phyloP scores from a whole-genome alignment of 1,284 basidiomycete species.

The Naganishia sp. region DNA sequence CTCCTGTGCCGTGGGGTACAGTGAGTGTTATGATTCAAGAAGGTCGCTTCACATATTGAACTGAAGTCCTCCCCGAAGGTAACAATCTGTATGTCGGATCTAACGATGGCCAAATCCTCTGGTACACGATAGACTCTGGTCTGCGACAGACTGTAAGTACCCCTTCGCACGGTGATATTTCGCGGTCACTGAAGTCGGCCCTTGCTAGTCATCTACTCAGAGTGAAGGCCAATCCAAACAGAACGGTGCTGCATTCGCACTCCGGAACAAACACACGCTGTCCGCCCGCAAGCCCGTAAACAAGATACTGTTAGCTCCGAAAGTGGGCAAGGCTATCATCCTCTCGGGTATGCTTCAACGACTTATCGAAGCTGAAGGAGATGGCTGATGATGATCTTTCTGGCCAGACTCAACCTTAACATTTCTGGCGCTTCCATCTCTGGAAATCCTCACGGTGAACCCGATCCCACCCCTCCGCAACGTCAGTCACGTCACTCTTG shows the following conservation, averaged over 20 bases:
- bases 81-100: constrained; percentile 53
- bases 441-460: constrained; percentile 66
- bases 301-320: constrained; percentile 73
- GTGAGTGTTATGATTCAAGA: constrained; percentile 12
- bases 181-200: neutral
- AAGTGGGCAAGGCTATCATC: constrained; percentile 68
- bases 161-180: neutral
- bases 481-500: constrained; percentile 73
- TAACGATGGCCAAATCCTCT: constrained; percentile 52
- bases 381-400: constrained; percentile 17
- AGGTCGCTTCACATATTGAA: neutral
- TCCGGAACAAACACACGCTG: constrained; percentile 48
- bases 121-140: constrained; percentile 49
- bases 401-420: constrained; percentile 70
- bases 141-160: constrained; percentile 11
- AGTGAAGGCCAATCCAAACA: neutral
- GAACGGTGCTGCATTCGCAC: constrained; percentile 43
- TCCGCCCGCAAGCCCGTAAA: constrained; percentile 61
- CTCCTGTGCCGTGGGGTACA: constrained; percentile 51
- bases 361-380: neutral
- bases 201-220: constrained; percentile 23
- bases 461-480: constrained; percentile 74
- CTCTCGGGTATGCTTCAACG: constrained; percentile 62
- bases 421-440: constrained; percentile 73
- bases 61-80: constrained; percentile 8